Evolutionary conservation across 2,329 filamentous ascomycete genomes (phyloP).

Genomic region (Exophiala aquamarina): DNA sequence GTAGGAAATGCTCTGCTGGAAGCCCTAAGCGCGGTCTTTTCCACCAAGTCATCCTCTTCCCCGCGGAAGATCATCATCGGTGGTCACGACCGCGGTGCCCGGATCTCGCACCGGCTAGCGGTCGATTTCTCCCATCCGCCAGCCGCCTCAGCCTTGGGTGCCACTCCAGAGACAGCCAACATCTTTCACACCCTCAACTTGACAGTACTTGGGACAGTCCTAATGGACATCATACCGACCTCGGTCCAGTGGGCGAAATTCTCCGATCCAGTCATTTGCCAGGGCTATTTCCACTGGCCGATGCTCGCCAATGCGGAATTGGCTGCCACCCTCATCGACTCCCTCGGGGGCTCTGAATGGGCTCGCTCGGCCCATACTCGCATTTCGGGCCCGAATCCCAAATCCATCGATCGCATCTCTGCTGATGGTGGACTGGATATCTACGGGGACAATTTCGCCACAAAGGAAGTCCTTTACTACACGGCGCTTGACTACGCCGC

Average conservation of each 20-base stretch:
- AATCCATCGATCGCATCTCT: constrained; percentile 23
- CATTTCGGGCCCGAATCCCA: constrained; percentile 30
- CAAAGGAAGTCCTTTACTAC: constrained; percentile 42
- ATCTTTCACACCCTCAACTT: constrained; percentile 27
- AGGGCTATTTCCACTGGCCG: constrained; percentile 52
- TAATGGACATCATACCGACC: constrained; percentile 54
- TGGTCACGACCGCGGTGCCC: constrained; percentile 53
- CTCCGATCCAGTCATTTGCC: constrained; percentile 36
- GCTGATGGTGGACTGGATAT: constrained; percentile 42
- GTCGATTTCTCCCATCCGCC: constrained; percentile 37
- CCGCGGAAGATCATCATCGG: constrained; percentile 42
- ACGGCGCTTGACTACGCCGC: constrained; percentile 51
- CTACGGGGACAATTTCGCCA: constrained; percentile 45
- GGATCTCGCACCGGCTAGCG: constrained; percentile 50
- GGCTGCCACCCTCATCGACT: constrained; percentile 45
- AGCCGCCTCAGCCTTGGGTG: constrained; percentile 1
- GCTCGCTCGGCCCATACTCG: constrained; percentile 34
- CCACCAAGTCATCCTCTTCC: constrained; percentile 22
- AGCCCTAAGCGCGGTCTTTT: constrained; percentile 37
- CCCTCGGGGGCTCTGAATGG: constrained; percentile 44
- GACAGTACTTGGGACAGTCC: constrained; percentile 39
- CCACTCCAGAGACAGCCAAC: constrained; percentile 11
- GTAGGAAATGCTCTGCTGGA: constrained; percentile 45
- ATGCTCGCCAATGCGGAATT: constrained; percentile 49
- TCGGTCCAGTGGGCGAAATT: constrained; percentile 47